Evolutionary conservation across 495 filamentous ascomycete genomes (phyloP).

Genomic region (Aspergillus bridgeri): DNA sequence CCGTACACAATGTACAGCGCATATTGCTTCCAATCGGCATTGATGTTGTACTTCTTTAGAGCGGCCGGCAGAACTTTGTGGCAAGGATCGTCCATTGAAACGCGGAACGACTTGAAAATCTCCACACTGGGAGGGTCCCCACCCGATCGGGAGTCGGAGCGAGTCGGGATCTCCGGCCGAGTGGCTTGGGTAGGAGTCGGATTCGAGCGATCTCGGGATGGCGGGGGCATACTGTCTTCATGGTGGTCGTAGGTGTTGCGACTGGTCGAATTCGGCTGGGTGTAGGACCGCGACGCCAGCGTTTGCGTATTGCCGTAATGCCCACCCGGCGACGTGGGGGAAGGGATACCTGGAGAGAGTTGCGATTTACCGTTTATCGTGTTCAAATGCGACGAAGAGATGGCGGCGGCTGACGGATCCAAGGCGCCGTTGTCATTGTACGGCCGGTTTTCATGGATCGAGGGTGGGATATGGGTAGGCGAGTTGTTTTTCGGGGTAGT

Average conservation of each 20-base stretch:
- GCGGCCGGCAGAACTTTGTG: constrained; percentile 95
- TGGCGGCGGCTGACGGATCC: constrained; percentile 59
- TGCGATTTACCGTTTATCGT: constrained; percentile 68
- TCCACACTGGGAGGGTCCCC: constrained; percentile 61
- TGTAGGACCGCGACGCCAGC: constrained; percentile 48
- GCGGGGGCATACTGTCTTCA: constrained; percentile 34
- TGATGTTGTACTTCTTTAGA: constrained; percentile 96
- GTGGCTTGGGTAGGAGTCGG: constrained; percentile 38
- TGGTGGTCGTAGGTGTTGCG: constrained; percentile 43
- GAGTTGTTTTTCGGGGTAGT: constrained; percentile 72
- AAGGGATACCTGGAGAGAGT: constrained; percentile 68
- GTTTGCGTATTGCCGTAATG: constrained; percentile 48
- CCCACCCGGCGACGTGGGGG: constrained; percentile 72
- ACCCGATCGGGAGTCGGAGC: constrained; percentile 52
- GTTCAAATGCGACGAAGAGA: constrained; percentile 73
- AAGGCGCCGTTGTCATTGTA: constrained; percentile 50
- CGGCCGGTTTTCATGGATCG: constrained; percentile 51
- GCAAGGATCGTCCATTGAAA: constrained; percentile 96
- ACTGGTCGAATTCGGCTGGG: constrained; percentile 30
- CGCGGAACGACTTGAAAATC: constrained; percentile 97
- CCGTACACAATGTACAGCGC: constrained; percentile 97
- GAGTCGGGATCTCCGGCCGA: constrained; percentile 35
- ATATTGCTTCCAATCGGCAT: constrained; percentile 94
- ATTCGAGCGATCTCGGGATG: constrained; percentile 36
- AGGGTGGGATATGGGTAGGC: constrained; percentile 70